Evolutionary conservation across 75 land plant species (phyloP).

Genomic region (Azolla pinnata): DNA sequence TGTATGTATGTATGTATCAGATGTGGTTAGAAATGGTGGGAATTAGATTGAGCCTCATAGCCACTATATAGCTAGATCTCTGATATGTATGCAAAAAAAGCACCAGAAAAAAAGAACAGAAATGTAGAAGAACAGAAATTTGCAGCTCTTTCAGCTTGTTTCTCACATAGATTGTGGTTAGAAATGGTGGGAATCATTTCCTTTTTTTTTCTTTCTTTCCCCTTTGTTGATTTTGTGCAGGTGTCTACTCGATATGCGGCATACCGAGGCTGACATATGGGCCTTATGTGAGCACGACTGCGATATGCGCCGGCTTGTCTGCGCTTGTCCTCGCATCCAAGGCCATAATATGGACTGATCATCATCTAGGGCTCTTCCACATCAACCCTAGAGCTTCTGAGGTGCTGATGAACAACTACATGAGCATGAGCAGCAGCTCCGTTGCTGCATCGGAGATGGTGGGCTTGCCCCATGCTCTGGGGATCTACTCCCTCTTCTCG

Average conservation of each 20-base stretch:
- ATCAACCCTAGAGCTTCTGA: too few species aligned
- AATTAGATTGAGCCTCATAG: too few species aligned
- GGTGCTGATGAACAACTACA: too few species aligned
- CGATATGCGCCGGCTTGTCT: constrained; percentile 44
- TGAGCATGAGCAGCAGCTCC: too few species aligned
- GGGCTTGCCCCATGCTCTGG: constrained; percentile 48
- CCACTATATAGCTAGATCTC: not conserved
- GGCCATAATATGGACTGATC: not conserved
- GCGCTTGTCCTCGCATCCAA: constrained; percentile 4
- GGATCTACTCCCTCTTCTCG: constrained; percentile 64
- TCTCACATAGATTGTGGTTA: too few species aligned
- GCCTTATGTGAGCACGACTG: constrained; percentile 60
- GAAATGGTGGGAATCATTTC: not conserved
- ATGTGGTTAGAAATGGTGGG: too few species aligned
- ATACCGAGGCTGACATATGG: constrained; percentile 59
- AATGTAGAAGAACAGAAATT: too few species aligned
- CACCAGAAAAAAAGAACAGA: too few species aligned
- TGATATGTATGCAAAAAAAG: too few species aligned
- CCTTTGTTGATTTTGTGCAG: constrained; percentile 21
- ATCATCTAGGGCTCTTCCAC: not conserved
- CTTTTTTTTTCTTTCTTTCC: not conserved
- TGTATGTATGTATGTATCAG: too few species aligned
- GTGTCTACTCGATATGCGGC: constrained; percentile 75
- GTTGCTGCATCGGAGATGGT: constrained; percentile 15
- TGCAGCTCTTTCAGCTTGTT: too few species aligned